phyloP scores from a whole-genome alignment of 2,329 filamentous ascomycete species.

The Aureobasidium sp. region DNA sequence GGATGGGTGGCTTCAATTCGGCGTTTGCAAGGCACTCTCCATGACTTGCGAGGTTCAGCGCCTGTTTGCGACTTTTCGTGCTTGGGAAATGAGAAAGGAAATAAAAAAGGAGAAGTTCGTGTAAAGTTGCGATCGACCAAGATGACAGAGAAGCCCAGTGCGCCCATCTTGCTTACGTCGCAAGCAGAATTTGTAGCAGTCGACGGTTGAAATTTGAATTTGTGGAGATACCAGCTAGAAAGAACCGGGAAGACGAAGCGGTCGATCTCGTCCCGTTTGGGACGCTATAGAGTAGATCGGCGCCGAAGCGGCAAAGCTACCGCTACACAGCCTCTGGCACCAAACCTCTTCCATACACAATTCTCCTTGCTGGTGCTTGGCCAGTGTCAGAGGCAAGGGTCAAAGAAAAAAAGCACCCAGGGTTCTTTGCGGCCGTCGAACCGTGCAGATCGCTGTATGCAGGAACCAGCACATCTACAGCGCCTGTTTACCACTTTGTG shows the following conservation, averaged over 20 bases:
- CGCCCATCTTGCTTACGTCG: slow-evolving; percentile 3
- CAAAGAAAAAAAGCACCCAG: slow-evolving; percentile 7
- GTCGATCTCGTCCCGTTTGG: slow-evolving; percentile 4
- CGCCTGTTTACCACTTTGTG: not conserved
- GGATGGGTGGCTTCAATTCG: not conserved
- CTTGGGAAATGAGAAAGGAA: slow-evolving; percentile 10
- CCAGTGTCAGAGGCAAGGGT: slow-evolving; percentile 11
- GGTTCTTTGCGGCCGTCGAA: slow-evolving; percentile 7
- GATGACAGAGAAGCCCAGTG: not conserved
- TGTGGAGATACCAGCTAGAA: slow-evolving; percentile 7
- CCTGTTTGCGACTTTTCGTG: not conserved
- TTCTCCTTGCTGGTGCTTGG: slow-evolving; percentile 12
- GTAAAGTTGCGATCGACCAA: slow-evolving; percentile 11
- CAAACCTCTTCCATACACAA: slow-evolving; percentile 9
- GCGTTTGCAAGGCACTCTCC: not conserved
- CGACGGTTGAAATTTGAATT: slow-evolving; percentile 2
- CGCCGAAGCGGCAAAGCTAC: slow-evolving; percentile 3
- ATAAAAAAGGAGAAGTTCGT: slow-evolving; percentile 5
- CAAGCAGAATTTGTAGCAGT: not conserved
- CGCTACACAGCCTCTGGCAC: slow-evolving; percentile 5
- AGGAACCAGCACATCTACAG: slow-evolving; percentile 2
- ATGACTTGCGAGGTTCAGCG: not conserved
- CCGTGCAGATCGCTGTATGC: slow-evolving; percentile 8
- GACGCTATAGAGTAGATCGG: not conserved
- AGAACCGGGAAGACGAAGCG: not conserved